Evolutionary conservation across 768 basidiomycete genomes (phyloP).

Genomic region (Termitomyces sp.): DNA sequence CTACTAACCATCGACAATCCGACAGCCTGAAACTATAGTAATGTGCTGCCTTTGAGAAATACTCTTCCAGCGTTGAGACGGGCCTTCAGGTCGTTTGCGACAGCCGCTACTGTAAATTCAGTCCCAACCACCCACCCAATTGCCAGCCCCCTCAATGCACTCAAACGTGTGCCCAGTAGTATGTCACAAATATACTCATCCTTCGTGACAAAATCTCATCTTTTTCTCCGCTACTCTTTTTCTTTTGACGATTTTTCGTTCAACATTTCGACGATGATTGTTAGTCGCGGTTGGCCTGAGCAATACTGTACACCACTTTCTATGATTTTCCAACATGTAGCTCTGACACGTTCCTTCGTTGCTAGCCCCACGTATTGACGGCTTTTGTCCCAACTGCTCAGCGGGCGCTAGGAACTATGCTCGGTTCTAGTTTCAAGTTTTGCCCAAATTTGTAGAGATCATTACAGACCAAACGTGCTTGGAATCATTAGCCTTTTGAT

Average conservation of each 20-base stretch:
- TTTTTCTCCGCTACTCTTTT: neutral
- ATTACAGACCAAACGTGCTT: neutral
- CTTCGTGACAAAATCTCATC: neutral
- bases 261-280: neutral
- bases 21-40: neutral
- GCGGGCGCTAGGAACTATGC: neutral
- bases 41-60: neutral
- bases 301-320: constrained; percentile 38
- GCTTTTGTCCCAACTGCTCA: constrained; percentile 37
- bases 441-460: neutral
- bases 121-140: constrained; percentile 43
- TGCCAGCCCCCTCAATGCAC: constrained; percentile 43
- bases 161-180: constrained; percentile 44
- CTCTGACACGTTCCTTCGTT: neutral
- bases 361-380: constrained; percentile 42
- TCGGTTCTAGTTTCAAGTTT: neutral
- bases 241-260: no score
- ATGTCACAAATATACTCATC: constrained; percentile 15
- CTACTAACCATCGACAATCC: neutral
- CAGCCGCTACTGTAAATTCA: constrained; percentile 45
- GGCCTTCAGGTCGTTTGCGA: neutral
- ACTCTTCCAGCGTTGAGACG: neutral
- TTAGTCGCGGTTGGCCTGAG: constrained; percentile 41
- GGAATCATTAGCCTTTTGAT: neutral
- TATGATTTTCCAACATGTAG: neutral